Percentiles rank a stretch among this genome's conserved stretches.
Conservation (phyloP, 305 asterid genomes). For the Solanum hybrid region DNA sequence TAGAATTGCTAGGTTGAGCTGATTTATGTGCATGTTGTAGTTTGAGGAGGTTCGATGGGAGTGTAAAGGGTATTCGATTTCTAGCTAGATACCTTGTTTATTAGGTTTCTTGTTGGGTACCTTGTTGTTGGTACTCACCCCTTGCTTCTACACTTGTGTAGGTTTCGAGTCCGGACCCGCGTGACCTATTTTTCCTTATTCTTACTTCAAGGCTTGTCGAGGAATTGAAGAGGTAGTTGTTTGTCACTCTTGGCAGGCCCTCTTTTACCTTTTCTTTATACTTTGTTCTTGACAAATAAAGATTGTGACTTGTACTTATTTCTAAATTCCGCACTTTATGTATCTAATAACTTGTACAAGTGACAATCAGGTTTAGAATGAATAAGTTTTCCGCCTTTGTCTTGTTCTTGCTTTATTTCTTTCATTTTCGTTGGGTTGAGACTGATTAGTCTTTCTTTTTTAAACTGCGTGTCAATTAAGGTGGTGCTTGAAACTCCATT, state of each 20-base stretch:
- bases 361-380: neutral
- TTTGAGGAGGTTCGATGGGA: neutral
- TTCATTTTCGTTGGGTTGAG: neutral
- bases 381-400: neutral
- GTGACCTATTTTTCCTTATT: neutral
- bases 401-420: neutral
- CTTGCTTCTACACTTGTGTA: neutral
- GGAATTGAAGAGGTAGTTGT: neutral
- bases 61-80: neutral
- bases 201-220: neutral
- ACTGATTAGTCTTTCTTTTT: neutral
- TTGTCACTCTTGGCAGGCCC: neutral
- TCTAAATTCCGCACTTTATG: too few relatives aligned
- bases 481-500: too few relatives aligned
- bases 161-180: neutral
- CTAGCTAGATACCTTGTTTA: neutral
- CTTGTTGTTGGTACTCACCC: neutral
- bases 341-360: neutral
- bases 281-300: neutral
- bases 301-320: neutral
- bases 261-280: neutral
- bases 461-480: too few relatives aligned
- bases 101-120: neutral
- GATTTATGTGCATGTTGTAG: neutral
- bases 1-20: neutral